These are phyloP conservation scores for Auxenochlorella pyrenoidosa DNA, from an alignment of 139 green algal genomes.

Conservation along the genomic window DNA sequence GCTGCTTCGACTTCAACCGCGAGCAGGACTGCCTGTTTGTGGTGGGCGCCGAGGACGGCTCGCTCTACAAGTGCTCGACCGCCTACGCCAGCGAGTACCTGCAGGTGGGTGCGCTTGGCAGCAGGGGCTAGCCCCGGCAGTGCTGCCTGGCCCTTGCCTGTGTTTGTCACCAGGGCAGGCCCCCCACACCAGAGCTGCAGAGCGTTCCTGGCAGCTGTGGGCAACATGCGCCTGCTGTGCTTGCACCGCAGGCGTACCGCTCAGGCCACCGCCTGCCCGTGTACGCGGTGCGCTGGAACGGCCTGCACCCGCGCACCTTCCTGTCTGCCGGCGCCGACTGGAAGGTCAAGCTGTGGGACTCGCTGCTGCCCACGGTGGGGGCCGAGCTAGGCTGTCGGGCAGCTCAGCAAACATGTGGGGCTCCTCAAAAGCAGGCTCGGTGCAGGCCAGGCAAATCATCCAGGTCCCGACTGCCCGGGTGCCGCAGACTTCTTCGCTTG, in stretches of 20 bases:
- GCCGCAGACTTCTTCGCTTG: no score
- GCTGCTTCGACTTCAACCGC: slow-evolving; percentile 91
- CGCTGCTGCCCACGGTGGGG: slow-evolving; percentile 23
- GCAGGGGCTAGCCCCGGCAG: no score
- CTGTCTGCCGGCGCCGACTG: slow-evolving; percentile 93
- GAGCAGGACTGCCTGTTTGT: slow-evolving; percentile 79
- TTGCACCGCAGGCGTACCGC: slow-evolving; percentile 19
- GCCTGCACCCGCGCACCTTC: slow-evolving; percentile 82
- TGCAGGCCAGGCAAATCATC: no score
- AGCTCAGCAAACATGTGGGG: no score
- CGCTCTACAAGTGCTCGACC: slow-evolving; percentile 90
- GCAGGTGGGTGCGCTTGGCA: slow-evolving; percentile 22
- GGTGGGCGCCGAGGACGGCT: slow-evolving; percentile 90
- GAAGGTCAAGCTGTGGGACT: slow-evolving; percentile 85
- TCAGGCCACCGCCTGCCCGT: slow-evolving; percentile 75
- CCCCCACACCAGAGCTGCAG: not conserved
- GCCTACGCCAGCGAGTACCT: slow-evolving; percentile 88
- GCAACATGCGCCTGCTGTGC: no score
- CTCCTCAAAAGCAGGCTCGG: no score
- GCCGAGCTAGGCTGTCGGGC: not conserved
- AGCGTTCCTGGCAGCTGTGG: not conserved
- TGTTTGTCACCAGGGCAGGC: no score
- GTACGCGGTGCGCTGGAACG: slow-evolving; percentile 90
- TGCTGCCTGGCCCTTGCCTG: not conserved
- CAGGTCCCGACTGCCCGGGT: no score